Percentiles rank a stretch among this genome's conserved stretches.
These are phyloP conservation scores for Phlebopus sp. DNA, from an alignment of 1,284 basidiomycete genomes.

Conservation along the genomic window DNA sequence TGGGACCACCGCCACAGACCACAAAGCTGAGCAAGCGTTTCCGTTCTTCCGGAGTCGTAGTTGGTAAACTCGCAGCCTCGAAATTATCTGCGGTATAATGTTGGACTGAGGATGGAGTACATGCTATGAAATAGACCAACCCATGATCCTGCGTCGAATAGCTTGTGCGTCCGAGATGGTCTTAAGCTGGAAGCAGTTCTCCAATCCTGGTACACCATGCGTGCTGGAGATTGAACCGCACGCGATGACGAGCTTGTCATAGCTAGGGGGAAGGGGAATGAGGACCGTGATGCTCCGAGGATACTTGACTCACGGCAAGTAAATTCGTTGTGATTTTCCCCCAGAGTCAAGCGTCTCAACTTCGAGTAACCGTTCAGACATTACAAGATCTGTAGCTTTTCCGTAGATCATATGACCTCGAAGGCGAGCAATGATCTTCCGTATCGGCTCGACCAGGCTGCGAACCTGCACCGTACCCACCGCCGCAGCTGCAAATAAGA, in stretches of 20 bases:
- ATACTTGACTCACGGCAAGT: constrained; percentile 66
- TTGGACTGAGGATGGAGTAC: constrained; percentile 4
- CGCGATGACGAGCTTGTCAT: constrained; percentile 93
- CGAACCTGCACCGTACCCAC: constrained; percentile 92
- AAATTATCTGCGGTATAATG: constrained; percentile 77
- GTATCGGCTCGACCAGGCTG: constrained; percentile 87
- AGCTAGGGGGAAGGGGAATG: constrained; percentile 32
- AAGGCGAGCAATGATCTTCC: constrained; percentile 87
- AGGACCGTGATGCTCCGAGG: neutral
- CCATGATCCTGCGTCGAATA: constrained; percentile 85
- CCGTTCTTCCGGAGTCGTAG: constrained; percentile 84
- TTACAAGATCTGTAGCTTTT: constrained; percentile 83
- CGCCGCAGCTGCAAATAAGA: constrained; percentile 57
- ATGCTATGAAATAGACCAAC: constrained; percentile 40
- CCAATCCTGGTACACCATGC: constrained; percentile 89
- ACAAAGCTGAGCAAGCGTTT: constrained; percentile 92
- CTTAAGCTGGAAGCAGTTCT: constrained; percentile 95
- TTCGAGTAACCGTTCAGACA: constrained; percentile 84
- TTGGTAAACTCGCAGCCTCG: constrained; percentile 88
- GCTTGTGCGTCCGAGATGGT: constrained; percentile 88
- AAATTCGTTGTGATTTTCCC: constrained; percentile 58
- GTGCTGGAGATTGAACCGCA: constrained; percentile 89
- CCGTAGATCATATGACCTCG: constrained; percentile 85
- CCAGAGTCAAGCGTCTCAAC: constrained; percentile 61
- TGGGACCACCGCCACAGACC: constrained; percentile 96